These are phyloP conservation scores for Mortierella sp. DNA, from an alignment of 371 early-diverging fungal genomes.

Conservation along the genomic window DNA sequence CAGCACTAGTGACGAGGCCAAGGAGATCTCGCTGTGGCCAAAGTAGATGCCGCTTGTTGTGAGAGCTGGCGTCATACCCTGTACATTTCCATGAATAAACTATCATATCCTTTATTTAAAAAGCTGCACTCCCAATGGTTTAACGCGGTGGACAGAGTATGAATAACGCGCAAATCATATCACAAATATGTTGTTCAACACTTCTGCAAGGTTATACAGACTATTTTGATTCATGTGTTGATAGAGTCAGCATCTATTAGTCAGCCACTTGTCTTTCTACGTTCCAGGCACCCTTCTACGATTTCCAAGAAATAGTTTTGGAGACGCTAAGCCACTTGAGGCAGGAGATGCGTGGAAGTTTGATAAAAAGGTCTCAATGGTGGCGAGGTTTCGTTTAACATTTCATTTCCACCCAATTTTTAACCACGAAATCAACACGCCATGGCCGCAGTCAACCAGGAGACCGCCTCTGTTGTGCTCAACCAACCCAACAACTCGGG, in stretches of 20 bases:
- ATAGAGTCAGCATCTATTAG: no score
- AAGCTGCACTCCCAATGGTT: no score
- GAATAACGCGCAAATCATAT: no score
- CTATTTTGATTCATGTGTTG: no score
- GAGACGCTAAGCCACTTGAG: neutral
- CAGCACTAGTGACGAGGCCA: slow-evolving; percentile 73
- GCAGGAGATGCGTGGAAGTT: no score
- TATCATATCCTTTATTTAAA: neutral
- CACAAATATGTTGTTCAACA: no score
- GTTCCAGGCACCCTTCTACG: no score
- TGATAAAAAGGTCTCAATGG: neutral
- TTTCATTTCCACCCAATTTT: neutral
- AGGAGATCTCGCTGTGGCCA: no score
- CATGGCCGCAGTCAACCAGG: slow-evolving; percentile 49
- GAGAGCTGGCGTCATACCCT: neutral
- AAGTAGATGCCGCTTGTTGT: neutral
- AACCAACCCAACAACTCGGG: slow-evolving; percentile 59
- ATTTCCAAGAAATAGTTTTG: no score
- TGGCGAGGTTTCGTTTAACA: neutral
- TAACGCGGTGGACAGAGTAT: no score
- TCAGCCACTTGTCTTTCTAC: no score
- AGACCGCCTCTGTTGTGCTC: slow-evolving; percentile 52
- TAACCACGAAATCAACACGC: neutral
- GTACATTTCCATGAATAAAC: neutral
- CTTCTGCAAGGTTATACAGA: no score